phyloP scores from a whole-genome alignment of 306 rosid species.

The Cajanus cajan region DNA sequence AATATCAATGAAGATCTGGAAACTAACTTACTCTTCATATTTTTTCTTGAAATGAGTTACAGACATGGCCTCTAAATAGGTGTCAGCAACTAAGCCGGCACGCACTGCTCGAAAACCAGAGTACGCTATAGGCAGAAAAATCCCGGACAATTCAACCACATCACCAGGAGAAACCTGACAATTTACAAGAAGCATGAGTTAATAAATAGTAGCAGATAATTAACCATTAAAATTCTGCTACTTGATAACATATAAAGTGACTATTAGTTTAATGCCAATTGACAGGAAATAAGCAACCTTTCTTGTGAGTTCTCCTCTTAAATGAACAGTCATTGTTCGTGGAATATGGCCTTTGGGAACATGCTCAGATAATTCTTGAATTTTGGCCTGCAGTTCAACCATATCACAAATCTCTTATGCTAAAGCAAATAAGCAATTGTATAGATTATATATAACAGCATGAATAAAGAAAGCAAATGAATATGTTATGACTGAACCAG shows the following conservation, averaged over 20 bases:
- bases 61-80: slow-evolving; percentile 98
- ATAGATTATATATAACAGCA: neutral
- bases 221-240: slow-evolving; percentile 19
- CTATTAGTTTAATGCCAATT: slow-evolving; percentile 24
- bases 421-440: slow-evolving; percentile 5
- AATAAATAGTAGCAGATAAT: slow-evolving; percentile 6
- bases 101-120: slow-evolving; percentile 96
- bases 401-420: neutral
- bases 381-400: slow-evolving; percentile 80
- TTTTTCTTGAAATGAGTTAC: slow-evolving; percentile 86
- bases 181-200: slow-evolving; percentile 14
- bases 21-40: slow-evolving; percentile 87
- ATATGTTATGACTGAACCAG: slow-evolving; percentile 13
- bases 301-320: slow-evolving; percentile 98
- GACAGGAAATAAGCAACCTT: slow-evolving; percentile 56
- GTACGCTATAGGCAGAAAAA: slow-evolving; percentile 95
- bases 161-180: slow-evolving; percentile 95
- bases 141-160: slow-evolving; percentile 90
- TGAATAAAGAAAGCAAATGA: slow-evolving; percentile 3
- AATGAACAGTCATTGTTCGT: slow-evolving; percentile 89
- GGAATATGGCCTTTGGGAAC: slow-evolving; percentile 99
- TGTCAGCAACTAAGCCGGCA: slow-evolving; percentile 96
- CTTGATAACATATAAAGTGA: neutral
- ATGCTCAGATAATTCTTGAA: slow-evolving; percentile 96
- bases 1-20: slow-evolving; percentile 17